These are phyloP conservation scores for Trichophaea hybrida DNA, from an alignment of 2,329 filamentous ascomycete genomes.

Conservation along the genomic window DNA sequence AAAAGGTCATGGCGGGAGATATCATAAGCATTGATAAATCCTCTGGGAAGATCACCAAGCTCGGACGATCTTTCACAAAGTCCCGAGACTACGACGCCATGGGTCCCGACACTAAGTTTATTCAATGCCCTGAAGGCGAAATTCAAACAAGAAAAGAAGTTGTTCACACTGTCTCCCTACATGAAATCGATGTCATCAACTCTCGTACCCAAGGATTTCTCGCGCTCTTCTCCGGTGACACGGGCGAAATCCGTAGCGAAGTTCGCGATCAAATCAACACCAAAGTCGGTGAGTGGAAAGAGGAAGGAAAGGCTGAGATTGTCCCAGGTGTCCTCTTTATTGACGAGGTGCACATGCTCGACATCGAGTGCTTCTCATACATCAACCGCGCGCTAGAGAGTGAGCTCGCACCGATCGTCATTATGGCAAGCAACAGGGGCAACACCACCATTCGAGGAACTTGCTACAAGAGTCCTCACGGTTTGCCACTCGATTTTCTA, in stretches of 20 bases:
- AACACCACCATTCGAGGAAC: constrained; percentile 85
- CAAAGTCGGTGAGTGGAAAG: constrained; percentile 97
- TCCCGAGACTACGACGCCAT: constrained; percentile 98
- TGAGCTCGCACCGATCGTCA: constrained; percentile 89
- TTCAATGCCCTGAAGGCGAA: constrained; percentile 94
- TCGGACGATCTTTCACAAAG: constrained; percentile 84
- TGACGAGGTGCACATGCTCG: constrained; percentile 98
- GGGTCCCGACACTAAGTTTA: constrained; percentile 84
- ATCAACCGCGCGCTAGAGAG: constrained; percentile 94
- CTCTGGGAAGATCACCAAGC: constrained; percentile 92
- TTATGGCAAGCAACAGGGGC: constrained; percentile 97
- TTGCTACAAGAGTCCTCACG: constrained; percentile 83
- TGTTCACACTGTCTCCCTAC: constrained; percentile 87
- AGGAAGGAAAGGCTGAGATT: constrained; percentile 97
- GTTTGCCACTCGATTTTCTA: constrained; percentile 85
- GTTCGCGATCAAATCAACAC: constrained; percentile 98
- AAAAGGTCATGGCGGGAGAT: constrained; percentile 96
- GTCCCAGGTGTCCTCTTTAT: constrained; percentile 96
- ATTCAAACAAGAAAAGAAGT: constrained; percentile 95
- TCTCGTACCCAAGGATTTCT: constrained; percentile 96
- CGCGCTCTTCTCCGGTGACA: constrained; percentile 93
- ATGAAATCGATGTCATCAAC: constrained; percentile 99
- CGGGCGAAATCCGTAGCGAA: constrained; percentile 92
- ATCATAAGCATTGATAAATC: constrained; percentile 98
- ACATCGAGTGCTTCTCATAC: constrained; percentile 98